Evolutionary conservation across 2,329 filamentous ascomycete genomes (phyloP), one percentile per base, ranked within the genome.

Genomic region (Colletotrichum eremochloae): DNA sequence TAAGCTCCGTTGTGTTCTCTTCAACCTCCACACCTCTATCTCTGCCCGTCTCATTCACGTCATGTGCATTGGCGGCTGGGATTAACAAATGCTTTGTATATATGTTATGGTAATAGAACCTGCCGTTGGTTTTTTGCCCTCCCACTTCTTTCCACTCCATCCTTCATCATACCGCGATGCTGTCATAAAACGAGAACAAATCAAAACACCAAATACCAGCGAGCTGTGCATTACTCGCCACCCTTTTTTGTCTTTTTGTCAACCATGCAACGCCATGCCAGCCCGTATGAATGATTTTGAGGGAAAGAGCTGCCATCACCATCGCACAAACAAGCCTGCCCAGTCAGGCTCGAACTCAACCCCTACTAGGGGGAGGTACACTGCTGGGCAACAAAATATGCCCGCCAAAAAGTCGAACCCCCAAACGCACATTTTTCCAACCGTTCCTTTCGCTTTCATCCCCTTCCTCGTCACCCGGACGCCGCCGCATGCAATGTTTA

Each of bases 261-360:
- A 40, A 55, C 61, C 70, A 57, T 40, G 66, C 66, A 72, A 72
- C 70, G 70, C 70, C 70, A 72, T 72, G 70, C 67, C 70, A 66
- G 60, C 67, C 70, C 60, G 62, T 71, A 52, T 53, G 53, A 71
- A 65, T 33, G 46, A 65, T 61, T 33, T 46, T 48, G 55, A 64
- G 60, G 44, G n/a, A 56, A 56, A 62, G 63, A 67, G 63, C 64
- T 57, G 57, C 63, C 68, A 58, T 68, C 58, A 46, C 65, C 57
- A 29, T 63, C 64, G 50, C 68, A 65, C 53, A 48, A 58, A 71
- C n/a, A 52, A 63, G 36, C 36, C 53, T 31, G 53, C 68, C 58
- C 66, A 53, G 60, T n/a, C 38, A 70, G 53, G 38, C 53, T 38
- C 29, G 29, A 31, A 36, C 33, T 42, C 61, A 20, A 42, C 38